Conservation (phyloP, 1,139 yeast species). For the Sugiyamaella sp. region DNA sequence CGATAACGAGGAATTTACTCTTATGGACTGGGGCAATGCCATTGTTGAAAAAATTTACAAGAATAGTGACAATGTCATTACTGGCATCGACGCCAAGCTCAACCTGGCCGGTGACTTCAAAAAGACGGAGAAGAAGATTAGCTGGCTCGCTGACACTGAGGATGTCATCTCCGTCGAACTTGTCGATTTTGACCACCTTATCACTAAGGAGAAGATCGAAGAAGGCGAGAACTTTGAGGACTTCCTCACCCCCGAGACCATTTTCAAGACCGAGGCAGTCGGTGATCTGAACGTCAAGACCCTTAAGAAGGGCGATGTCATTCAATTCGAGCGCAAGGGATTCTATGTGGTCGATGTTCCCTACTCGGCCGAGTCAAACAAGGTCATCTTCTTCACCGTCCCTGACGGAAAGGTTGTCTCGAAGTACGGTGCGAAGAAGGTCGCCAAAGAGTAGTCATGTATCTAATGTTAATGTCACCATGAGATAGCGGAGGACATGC, state of each 20-base stretch:
- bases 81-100: conserved; percentile 72
- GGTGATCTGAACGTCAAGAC: conserved; percentile 80
- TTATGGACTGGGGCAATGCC: conserved; percentile 99
- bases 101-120: conserved; percentile 97
- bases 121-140: conserved; percentile 91
- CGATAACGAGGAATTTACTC: conserved; percentile 82
- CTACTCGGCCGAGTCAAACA: conserved; percentile 55
- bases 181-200: conserved; percentile 92
- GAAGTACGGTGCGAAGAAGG: conserved; percentile 71
- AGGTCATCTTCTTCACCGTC: conserved; percentile 84
- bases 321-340: conserved; percentile 97
- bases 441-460: conserved; percentile 2
- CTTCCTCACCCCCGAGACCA: conserved; percentile 85
- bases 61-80: conserved; percentile 54
- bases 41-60: conserved; percentile 72
- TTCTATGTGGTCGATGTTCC: conserved; percentile 82
- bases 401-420: conserved; percentile 95
- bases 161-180: conserved; percentile 73
- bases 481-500: no score
- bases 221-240: conserved; percentile 95
- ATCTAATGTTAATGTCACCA: neutral
- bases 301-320: conserved; percentile 81
- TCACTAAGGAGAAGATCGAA: conserved; percentile 93
- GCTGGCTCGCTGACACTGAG: conserved; percentile 87
- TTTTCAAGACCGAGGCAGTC: conserved; percentile 74